A percentile compares a stretch with the other conserved stretches of the same genome.
phyloP scores from a whole-genome alignment of 345 rosid genomes.

The Acer yangbiense region DNA sequence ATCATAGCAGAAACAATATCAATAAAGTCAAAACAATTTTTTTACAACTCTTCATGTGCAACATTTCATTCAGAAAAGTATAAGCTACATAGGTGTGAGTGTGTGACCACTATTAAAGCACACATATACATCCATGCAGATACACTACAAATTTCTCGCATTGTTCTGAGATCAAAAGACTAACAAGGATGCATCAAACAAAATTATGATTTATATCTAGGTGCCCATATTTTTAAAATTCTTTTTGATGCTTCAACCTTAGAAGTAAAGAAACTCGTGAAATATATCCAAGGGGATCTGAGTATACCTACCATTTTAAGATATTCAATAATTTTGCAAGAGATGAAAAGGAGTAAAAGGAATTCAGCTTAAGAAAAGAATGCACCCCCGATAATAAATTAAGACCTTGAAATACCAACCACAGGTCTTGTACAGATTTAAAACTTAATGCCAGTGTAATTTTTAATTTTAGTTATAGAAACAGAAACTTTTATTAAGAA shows the following conservation, averaged over 20 bases:
- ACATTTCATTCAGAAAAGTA: not conserved
- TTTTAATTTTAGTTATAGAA: not conserved
- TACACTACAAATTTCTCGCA: not conserved
- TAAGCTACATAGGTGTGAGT: slow-evolving; percentile 4
- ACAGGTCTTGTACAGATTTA: not conserved
- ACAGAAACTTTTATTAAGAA: not conserved
- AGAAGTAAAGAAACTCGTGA: not conserved
- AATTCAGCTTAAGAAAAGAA: not conserved
- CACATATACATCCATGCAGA: not conserved
- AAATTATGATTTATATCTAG: not conserved
- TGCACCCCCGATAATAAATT: not conserved
- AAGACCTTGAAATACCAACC: not conserved
- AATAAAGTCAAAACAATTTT: not conserved
- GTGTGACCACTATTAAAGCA: not conserved
- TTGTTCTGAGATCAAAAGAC: not conserved
- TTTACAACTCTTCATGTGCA: not conserved
- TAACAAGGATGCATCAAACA: not conserved
- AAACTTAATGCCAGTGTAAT: not conserved
- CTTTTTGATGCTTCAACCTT: not conserved
- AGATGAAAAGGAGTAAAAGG: not conserved
- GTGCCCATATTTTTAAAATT: not conserved
- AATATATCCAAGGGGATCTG: not conserved
- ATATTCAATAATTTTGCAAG: not conserved
- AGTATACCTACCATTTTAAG: not conserved
- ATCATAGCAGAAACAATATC: not conserved